Evolutionary conservation across 2,329 filamentous ascomycete species (phyloP).

Genomic region (Monosporascus sp.): DNA sequence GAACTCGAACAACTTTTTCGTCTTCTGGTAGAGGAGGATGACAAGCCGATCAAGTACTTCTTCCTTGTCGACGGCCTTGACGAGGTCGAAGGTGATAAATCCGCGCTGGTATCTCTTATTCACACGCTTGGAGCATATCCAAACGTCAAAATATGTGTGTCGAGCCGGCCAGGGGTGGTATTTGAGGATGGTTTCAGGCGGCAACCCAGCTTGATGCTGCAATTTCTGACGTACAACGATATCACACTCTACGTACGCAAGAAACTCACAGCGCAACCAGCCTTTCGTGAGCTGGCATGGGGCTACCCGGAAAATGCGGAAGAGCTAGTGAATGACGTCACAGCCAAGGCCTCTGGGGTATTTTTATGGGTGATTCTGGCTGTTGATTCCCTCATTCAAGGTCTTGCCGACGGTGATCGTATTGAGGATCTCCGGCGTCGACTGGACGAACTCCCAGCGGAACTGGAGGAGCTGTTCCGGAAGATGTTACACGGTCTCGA

Average conservation of each 20-base stretch:
- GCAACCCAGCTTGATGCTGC: neutral
- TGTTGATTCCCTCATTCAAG: neutral
- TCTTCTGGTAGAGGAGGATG: neutral
- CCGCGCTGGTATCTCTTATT: neutral
- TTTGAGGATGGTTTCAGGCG: neutral
- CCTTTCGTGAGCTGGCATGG: neutral
- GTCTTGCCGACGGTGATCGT: neutral
- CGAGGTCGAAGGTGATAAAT: neutral
- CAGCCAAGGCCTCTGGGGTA: neutral
- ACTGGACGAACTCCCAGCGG: neutral
- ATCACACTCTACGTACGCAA: neutral
- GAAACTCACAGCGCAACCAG: too few species aligned
- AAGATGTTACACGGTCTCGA: neutral
- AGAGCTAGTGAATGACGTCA: neutral
- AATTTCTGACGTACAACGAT: neutral
- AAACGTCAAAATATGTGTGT: neutral
- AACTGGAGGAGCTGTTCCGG: neutral
- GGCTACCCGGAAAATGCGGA: neutral
- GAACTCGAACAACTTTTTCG: neutral
- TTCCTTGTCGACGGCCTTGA: neutral
- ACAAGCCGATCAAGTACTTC: neutral
- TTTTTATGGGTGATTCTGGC: neutral
- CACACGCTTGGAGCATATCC: neutral
- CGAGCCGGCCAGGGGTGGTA: neutral
- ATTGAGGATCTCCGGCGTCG: neutral